These are phyloP conservation scores for Polygonum aviculare DNA, from an alignment of 148 eudicot genomes.

Conservation along the genomic window DNA sequence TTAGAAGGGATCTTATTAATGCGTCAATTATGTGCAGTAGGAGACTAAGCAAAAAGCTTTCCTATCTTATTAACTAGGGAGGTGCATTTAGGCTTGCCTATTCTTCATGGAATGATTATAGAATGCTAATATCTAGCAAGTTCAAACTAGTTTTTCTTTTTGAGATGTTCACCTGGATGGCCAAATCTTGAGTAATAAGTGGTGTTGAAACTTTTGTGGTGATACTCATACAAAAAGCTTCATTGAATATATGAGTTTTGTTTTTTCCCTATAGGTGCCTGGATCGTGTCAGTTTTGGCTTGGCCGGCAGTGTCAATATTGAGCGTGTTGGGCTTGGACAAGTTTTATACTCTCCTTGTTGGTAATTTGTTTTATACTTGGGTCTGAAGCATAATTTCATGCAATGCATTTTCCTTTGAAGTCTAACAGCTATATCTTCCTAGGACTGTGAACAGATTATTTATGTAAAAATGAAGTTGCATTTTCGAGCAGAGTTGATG, in stretches of 20 bases:
- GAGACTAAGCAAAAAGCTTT: conserved; percentile 6
- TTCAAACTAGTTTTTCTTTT: background rate
- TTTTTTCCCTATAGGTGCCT: conserved; percentile 50
- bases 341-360: conserved; percentile 61
- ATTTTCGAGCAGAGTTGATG: background rate
- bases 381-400: background rate
- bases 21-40: conserved; percentile 1
- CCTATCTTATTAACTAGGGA: no score
- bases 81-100: background rate
- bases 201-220: background rate
- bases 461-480: background rate
- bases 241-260: background rate
- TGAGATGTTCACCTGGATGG: background rate
- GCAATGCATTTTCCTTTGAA: background rate
- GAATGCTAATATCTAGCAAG: background rate
- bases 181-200: background rate
- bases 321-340: conserved; percentile 52
- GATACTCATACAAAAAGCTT: background rate
- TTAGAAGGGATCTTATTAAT: background rate
- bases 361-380: conserved; percentile 35
- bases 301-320: conserved; percentile 48
- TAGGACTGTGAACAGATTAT: background rate
- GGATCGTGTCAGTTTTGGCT: conserved; percentile 64
- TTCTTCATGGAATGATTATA: background rate
- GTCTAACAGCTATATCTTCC: background rate